Base-by-base conservation (phyloP, 176 grass and related monocot genomes). In the Avena eriantha region DNA sequence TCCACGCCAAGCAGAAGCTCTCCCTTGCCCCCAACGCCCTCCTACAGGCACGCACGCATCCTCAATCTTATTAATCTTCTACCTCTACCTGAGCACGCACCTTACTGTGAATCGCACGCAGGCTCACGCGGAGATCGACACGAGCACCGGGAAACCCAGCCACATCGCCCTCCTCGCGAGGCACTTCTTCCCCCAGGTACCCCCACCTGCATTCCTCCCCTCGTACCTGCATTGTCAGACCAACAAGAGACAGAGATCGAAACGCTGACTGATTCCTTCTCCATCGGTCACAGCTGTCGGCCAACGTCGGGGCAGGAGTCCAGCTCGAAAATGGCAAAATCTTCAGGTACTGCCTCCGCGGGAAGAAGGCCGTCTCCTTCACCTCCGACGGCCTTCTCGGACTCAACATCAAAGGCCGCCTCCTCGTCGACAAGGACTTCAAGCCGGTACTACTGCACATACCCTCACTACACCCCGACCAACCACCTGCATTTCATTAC, bases 1-100 rank as follows among this genome's bases (percentile, higher is more conserved):
- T 98, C 86, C 96, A 95, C 83, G 93, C 92, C 69, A 98, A 98
- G 85, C 91, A 98, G 90, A 95, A 91, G 88, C 80, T 98, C 45
- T 86, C 83, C 77, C 57, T 98, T 57, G 78, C 80, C 24, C 86
- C 84, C 83, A 84, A 88, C 64, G 86, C 87, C 7, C 92, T 94
- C 22, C 72, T 98, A 39, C 93, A 98, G 96, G 96, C 46, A 75
- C 64, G 61, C 58, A 10, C 21, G 19, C 60, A 29, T 56, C 60
- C 29, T 70, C 65, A 8, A 31, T 31, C 73, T 53, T 10, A 10
- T 4, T 12, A 53, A 33, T 77, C 73, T 33, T 76, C 23, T 50
- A 50, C 72, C 46, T 29, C 47, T 18, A 47, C 7, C 47, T 53
- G 48, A 76, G 13, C 15, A 8, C 3, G 72, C 7, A 10, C 72